phyloP scores from a whole-genome alignment of 1,284 basidiomycete genomes.

The Rhodotorula glutinis region DNA sequence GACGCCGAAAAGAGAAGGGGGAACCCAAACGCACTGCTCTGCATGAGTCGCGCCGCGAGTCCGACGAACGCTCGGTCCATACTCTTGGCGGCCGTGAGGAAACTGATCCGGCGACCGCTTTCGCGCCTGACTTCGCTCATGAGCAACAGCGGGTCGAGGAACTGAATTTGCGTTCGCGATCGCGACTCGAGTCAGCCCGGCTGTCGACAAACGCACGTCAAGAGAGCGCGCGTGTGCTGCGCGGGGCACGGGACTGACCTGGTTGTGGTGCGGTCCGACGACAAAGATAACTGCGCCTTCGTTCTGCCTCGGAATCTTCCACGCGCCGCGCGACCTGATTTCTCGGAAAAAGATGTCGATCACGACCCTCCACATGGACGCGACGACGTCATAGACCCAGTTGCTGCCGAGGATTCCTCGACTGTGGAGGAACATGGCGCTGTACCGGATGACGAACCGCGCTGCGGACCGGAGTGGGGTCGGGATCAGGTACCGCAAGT shows the following conservation, averaged over 20 bases:
- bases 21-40: slow-evolving; percentile 69
- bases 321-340: slow-evolving; percentile 81
- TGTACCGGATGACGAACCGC: slow-evolving; percentile 33
- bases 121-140: slow-evolving; percentile 80
- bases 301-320: slow-evolving; percentile 72
- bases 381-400: slow-evolving; percentile 48
- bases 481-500: slow-evolving; percentile 36
- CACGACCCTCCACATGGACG: slow-evolving; percentile 62
- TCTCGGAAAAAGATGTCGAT: slow-evolving; percentile 97
- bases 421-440: slow-evolving; percentile 41
- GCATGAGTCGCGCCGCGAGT: slow-evolving; percentile 78
- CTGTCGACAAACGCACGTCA: too few species aligned
- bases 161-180: slow-evolving; percentile 57
- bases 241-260: slow-evolving; percentile 55
- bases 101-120: slow-evolving; percentile 76
- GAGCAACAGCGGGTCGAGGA: slow-evolving; percentile 89
- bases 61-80: slow-evolving; percentile 79
- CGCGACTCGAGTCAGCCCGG: not conserved
- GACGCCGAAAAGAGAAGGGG: not conserved
- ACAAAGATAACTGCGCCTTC: slow-evolving; percentile 95
- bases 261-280: slow-evolving; percentile 93
- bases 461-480: slow-evolving; percentile 31
- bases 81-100: slow-evolving; percentile 90
- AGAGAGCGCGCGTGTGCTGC: not conserved
- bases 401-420: slow-evolving; percentile 38